A percentile compares a stretch with the other conserved stretches of the same genome.
phyloP scores from a whole-genome alignment of 2,329 filamentous ascomycete genomes.

The Pestalotiopsis sp. region DNA sequence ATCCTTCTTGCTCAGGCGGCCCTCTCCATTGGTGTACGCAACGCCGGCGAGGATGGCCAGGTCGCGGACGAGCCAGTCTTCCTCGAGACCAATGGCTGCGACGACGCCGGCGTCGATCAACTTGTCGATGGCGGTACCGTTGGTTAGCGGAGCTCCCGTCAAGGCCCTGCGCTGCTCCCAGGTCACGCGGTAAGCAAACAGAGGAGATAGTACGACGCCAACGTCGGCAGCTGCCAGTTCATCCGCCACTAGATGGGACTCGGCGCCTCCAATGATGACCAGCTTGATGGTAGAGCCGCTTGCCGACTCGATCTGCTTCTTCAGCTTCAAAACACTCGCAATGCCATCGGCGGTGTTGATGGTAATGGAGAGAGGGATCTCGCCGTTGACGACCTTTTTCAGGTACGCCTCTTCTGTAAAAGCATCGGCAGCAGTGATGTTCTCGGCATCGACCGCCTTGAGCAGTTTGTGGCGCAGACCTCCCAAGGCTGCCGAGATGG shows the following conservation, averaged over 20 bases:
- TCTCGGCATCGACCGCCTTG: constrained; percentile 43
- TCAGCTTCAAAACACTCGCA: constrained; percentile 59
- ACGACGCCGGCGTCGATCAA: constrained; percentile 61
- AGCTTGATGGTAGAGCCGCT: constrained; percentile 42
- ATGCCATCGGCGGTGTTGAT: constrained; percentile 67
- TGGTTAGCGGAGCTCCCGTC: constrained; percentile 66
- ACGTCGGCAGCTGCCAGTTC: constrained; percentile 59
- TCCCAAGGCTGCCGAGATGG: constrained; percentile 56
- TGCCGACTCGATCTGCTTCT: constrained; percentile 53
- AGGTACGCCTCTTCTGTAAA: constrained; percentile 54
- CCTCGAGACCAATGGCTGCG: constrained; percentile 59
- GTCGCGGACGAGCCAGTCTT: constrained; percentile 65
- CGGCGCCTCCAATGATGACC: constrained; percentile 63
- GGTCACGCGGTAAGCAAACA: constrained; percentile 52
- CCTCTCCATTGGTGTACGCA: constrained; percentile 58
- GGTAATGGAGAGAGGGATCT: constrained; percentile 57
- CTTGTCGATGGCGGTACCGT: constrained; percentile 61
- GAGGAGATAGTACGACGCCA: constrained; percentile 61
- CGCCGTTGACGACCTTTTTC: constrained; percentile 54
- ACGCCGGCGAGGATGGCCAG: constrained; percentile 62
- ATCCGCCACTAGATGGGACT: constrained; percentile 60
- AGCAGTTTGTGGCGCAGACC: constrained; percentile 56
- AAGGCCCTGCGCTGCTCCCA: constrained; percentile 67
- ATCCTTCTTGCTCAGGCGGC: constrained; percentile 52
- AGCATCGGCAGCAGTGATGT: constrained; percentile 36